phyloP scores from a whole-genome alignment of 1,139 yeast species.

The Debaryomyces sp. region DNA sequence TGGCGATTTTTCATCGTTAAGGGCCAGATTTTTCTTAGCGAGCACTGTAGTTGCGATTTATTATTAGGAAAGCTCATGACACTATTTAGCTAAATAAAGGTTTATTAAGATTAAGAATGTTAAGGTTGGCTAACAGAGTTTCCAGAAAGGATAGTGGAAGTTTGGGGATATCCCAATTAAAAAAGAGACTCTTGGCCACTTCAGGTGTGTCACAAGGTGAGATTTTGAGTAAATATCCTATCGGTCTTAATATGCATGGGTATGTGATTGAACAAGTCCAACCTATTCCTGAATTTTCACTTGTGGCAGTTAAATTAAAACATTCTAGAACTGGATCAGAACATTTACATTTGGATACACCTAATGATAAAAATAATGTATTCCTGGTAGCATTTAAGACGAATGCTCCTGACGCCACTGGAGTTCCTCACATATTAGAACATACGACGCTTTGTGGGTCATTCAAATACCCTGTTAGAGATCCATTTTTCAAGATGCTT shows the following conservation, averaged over 20 bases:
- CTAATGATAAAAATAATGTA: conserved; percentile 78
- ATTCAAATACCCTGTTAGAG: conserved; percentile 85
- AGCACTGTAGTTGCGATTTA: conserved; percentile 1
- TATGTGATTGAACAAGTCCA: conserved; percentile 63
- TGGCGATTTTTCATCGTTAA: background rate
- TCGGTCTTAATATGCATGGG: conserved; percentile 67
- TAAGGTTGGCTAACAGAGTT: background rate
- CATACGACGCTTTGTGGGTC: conserved; percentile 97
- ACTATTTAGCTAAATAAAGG: background rate
- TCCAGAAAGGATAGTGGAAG: background rate
- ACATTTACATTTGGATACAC: conserved; percentile 81
- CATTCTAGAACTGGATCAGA: conserved; percentile 74
- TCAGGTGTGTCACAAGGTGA: conserved; percentile 4
- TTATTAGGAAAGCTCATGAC: background rate
- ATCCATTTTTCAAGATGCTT: conserved; percentile 96
- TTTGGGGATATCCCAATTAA: background rate
- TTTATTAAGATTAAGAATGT: background rate
- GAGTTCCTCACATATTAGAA: conserved; percentile 94
- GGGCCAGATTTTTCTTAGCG: background rate
- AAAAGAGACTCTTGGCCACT: conserved; percentile 5
- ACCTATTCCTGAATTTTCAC: conserved; percentile 78
- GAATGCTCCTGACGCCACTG: conserved; percentile 90
- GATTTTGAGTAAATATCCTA: conserved; percentile 51
- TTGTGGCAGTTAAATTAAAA: conserved; percentile 72
- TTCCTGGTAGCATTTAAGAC: conserved; percentile 92